Evolutionary conservation across 1,139 yeast species (phyloP).

Genomic region (Candida mesenterica): DNA sequence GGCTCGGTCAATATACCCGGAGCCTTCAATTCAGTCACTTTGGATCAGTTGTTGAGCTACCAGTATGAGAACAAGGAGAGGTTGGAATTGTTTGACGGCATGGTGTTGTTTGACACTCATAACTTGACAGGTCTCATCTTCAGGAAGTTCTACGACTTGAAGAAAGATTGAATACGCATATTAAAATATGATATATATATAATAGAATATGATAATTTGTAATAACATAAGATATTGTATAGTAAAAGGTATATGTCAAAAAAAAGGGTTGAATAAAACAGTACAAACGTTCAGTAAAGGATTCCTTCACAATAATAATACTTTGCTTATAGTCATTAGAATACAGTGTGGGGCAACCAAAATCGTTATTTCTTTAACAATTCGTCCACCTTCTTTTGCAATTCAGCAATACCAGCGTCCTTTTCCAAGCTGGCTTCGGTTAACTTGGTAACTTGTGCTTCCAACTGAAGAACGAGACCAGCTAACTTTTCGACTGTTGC

Average conservation of each 20-base stretch:
- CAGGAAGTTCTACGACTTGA: constrained; percentile 63
- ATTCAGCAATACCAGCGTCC: no score
- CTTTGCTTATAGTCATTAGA: no score
- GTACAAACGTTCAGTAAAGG: no score
- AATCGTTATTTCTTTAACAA: constrained; percentile 25
- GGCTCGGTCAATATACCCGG: constrained; percentile 49
- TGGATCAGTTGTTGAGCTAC: constrained; percentile 66
- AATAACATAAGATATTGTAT: no score
- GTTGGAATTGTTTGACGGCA: constrained; percentile 59
- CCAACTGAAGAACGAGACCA: constrained; percentile 53
- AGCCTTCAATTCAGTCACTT: constrained; percentile 50
- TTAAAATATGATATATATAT: no score
- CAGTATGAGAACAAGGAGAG: constrained; percentile 60
- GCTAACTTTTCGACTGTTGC: constrained; percentile 69
- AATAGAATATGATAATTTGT: not conserved
- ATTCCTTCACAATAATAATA: no score
- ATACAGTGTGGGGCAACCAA: no score
- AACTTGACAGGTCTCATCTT: constrained; percentile 66
- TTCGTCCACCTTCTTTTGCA: no score
- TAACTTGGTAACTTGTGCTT: constrained; percentile 51
- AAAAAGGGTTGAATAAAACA: no score
- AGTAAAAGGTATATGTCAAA: no score
- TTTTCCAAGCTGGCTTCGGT: constrained; percentile 50
- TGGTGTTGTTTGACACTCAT: constrained; percentile 65
- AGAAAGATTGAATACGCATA: constrained; percentile 11